Percentiles rank a stretch among this genome's conserved stretches.
Evolutionary conservation across 345 rosid genomes (phyloP).

Genomic region (Barbarea vulgaris): DNA sequence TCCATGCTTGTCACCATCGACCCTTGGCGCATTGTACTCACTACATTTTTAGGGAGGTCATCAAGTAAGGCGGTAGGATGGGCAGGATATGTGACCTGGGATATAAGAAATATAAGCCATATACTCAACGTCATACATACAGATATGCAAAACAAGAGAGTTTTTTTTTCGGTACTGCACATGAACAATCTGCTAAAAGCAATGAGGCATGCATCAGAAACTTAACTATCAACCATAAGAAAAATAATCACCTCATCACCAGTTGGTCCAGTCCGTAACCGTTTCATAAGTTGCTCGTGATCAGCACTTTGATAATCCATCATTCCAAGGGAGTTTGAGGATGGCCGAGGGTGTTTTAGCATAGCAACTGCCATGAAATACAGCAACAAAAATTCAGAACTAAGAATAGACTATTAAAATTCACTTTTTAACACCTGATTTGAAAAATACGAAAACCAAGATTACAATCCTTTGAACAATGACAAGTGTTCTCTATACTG

Average conservation of each 20-base stretch:
- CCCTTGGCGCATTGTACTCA: constrained; percentile 73
- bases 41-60: constrained; percentile 88
- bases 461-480: not conserved
- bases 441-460: not conserved
- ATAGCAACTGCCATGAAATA: constrained; percentile 52
- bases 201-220: constrained; percentile 5
- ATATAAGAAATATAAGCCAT: constrained; percentile 28
- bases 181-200: not conserved
- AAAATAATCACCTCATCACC: constrained; percentile 34
- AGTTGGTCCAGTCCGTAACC: constrained; percentile 72
- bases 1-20: constrained; percentile 91
- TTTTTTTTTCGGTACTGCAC: not conserved
- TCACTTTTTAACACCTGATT: not conserved
- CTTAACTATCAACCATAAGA: not conserved
- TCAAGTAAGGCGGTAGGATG: constrained; percentile 72
- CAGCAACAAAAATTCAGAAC: constrained; percentile 7
- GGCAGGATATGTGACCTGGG: constrained; percentile 61
- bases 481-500: not conserved
- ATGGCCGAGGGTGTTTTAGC: constrained; percentile 71
- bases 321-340: constrained; percentile 65
- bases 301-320: constrained; percentile 87
- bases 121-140: constrained; percentile 6
- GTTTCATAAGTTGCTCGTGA: constrained; percentile 81
- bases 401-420: not conserved
- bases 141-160: constrained; percentile 5